A percentile compares a stretch with the other conserved stretches of the same genome.
phyloP scores from a whole-genome alignment of 129 eudicot genomes.

The Centaurea solstitialis region DNA sequence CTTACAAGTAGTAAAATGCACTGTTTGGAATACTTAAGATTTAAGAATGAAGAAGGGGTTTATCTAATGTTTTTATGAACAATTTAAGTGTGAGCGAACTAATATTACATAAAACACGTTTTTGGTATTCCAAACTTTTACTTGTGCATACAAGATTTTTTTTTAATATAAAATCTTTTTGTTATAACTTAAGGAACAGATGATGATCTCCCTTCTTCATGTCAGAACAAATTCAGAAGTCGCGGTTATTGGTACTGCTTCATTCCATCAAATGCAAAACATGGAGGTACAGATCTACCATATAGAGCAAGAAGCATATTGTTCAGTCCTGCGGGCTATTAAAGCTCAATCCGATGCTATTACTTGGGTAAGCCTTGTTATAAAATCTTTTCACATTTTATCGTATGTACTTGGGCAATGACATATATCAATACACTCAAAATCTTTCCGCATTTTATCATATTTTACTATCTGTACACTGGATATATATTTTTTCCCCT shows the following conservation, averaged over 20 bases:
- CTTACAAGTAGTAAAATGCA: background rate
- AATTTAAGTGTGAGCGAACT: background rate
- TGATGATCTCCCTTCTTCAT: background rate
- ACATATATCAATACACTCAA: background rate
- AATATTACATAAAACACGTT: background rate
- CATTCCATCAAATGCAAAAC: slow-evolving; percentile 29
- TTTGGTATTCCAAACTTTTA: background rate
- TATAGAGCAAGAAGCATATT: slow-evolving; percentile 72
- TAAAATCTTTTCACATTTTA: background rate
- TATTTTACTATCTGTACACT: background rate
- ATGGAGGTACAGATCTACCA: slow-evolving; percentile 60
- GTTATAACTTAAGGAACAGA: background rate
- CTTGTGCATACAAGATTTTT: too few species aligned
- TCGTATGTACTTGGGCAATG: background rate
- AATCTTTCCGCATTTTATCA: background rate
- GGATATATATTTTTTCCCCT: background rate
- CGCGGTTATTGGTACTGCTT: slow-evolving; percentile 23
- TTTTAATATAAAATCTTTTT: too few species aligned
- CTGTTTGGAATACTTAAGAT: background rate
- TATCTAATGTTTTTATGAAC: background rate
- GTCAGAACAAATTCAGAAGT: background rate
- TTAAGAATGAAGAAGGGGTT: background rate
- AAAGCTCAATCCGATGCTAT: slow-evolving; percentile 72
- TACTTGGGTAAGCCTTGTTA: slow-evolving; percentile 49
- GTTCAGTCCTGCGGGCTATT: slow-evolving; percentile 63